Evolutionary conservation across 441 rosid genomes (phyloP), one percentile per base, ranked within the genome.

Genomic region (Pelargonium fulgidum): DNA sequence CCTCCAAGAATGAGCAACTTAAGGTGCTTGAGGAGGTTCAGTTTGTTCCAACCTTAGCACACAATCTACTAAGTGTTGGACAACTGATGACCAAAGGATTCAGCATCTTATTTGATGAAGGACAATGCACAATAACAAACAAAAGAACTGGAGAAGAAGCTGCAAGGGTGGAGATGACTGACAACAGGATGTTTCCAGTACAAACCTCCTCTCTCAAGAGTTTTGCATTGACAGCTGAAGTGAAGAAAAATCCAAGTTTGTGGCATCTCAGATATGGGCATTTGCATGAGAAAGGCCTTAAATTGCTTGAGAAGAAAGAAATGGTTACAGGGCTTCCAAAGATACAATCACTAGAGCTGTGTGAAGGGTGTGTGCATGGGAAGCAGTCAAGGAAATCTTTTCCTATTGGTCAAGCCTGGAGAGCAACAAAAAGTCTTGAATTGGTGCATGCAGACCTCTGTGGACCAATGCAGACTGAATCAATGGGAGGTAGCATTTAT

Each of bases 251-350:
- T 0, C 20, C 24, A n/a, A 39, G 42, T 10, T 10, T 54, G 0
- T 66, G 29, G 65, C 44, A 64, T 29, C 14, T 26, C 1, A 13
- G 13, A 16, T 70, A 36, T 41, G 26, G 70, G 10, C 68, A 26
- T 26, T 26, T 26, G 29, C 52, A 64, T 52, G 14, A 22, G 0
- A 64, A 47, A n/a, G 64, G 50, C 0, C 20, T 54, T 5, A 10
- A 56, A 11, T 2, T 56, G 2, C 7, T 72, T 1, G n/a, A 36
- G 1, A 3, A 62, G 14, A 70, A 45, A 48, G 16, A 3, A 10
- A 50, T 65, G n/a, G 64, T 72, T 3, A 3, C 0, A 58, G 56
- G 62, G 3, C 10, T 73, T 7, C 72, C 64, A 24, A 47, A 16
- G 19, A 24, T 68, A 8, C 1, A 19, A 0, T 6, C 36, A n/a